A percentile compares a stretch with the other conserved stretches of the same genome.
These are phyloP conservation scores for Blepharisma stoltei DNA, from an alignment of 73 alveolate species.

Conservation along the genomic window DNA sequence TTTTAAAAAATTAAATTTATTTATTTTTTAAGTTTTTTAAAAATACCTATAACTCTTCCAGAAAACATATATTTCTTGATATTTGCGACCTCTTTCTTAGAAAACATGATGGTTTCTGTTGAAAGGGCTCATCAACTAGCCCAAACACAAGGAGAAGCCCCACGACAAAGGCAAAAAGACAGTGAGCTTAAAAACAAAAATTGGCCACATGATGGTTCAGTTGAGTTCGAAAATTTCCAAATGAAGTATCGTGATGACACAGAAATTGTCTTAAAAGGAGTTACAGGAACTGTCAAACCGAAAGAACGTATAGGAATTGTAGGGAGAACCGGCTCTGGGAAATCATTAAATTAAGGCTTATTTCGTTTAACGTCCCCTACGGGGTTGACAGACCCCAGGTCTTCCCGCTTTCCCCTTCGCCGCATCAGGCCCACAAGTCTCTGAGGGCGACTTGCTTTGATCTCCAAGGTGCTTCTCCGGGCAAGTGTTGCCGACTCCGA, in stretches of 20 bases:
- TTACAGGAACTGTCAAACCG: slow-evolving; percentile 54
- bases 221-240: slow-evolving; percentile 66
- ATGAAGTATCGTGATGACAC: slow-evolving; percentile 78
- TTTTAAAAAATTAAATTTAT: no score
- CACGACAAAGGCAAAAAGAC: slow-evolving; percentile 44
- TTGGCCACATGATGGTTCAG: slow-evolving; percentile 49
- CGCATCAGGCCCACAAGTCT: no score
- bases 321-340: slow-evolving; percentile 78
- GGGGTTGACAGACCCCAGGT: slow-evolving; percentile 52
- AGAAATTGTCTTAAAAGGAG: slow-evolving; percentile 63
- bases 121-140: slow-evolving; percentile 60
- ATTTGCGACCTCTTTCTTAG: slow-evolving; percentile 50
- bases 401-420: no score
- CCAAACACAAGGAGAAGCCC: slow-evolving; percentile 48
- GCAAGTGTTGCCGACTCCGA: no score
- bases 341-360: no score
- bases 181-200: slow-evolving; percentile 39
- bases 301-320: slow-evolving; percentile 72
- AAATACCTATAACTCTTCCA: slow-evolving; percentile 58
- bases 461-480: no score
- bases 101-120: slow-evolving; percentile 60
- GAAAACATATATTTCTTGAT: slow-evolving; percentile 54
- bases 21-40: no score
- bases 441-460: no score
- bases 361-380: no score